Conservation (phyloP, 2,329 filamentous ascomycete species). For the Alternaria longipes region DNA sequence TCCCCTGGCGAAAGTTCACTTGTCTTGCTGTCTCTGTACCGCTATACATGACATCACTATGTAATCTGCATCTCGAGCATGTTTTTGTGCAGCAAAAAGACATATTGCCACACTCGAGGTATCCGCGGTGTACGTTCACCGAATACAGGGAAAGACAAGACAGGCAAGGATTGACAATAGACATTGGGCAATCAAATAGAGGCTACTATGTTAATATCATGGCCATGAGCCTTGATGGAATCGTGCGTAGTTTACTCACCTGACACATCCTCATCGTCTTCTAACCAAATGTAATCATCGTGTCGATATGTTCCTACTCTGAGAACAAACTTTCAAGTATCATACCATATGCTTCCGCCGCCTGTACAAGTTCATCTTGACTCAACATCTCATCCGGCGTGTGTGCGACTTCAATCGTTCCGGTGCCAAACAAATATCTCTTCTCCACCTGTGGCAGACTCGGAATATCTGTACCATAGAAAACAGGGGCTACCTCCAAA, state of each 20-base stretch:
- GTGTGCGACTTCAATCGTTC: constrained; percentile 36
- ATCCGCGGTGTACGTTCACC: neutral
- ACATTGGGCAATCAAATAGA: neutral
- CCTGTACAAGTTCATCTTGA: constrained; percentile 32
- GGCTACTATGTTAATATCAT: no score
- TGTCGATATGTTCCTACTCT: neutral
- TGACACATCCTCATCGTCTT: neutral
- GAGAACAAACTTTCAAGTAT: constrained; percentile 32
- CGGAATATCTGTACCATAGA: constrained; percentile 38
- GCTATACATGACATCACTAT: no score
- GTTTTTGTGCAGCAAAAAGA: neutral
- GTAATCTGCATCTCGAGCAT: neutral
- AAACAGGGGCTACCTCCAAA: constrained; percentile 35
- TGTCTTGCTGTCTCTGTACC: no score
- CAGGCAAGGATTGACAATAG: neutral
- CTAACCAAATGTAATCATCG: neutral
- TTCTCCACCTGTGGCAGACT: constrained; percentile 32
- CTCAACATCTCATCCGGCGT: constrained; percentile 32
- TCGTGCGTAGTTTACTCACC: no score
- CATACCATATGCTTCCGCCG: constrained; percentile 34
- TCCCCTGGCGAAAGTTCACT: neutral
- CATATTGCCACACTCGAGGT: neutral
- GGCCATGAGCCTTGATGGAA: no score
- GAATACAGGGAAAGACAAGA: neutral
- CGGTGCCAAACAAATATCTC: constrained; percentile 34